Base-by-base conservation (phyloP, 2,329 filamentous ascomycete genomes). In the Penicillium sp. region DNA sequence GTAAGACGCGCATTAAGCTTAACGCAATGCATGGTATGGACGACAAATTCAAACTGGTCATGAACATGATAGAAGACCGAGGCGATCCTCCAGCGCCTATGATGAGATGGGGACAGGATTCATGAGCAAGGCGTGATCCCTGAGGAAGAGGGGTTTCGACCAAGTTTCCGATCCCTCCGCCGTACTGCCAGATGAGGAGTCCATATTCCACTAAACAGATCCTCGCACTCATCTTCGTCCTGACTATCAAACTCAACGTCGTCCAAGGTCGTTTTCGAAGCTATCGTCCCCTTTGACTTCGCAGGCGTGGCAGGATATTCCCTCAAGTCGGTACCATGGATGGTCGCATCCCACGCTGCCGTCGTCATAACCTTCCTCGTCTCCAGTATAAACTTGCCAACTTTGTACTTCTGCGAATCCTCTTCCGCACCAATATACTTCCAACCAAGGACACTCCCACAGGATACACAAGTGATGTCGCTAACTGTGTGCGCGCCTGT, bases 201-300 rank as follows among this genome's bases (percentile, higher is more conserved):
- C 87, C 87, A 89, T 21, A 87, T 79, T 0, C 87, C 87, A 17
- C 84, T 79, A 70, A 89, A 89, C 31, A 89, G 66, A 72, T 88
- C 86, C 73, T 89, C 87, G 63, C 87, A 89, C 74, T 89, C 87
- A 63, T 89, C 86, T 69, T 89, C 87, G 71, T 89, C 86, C 74
- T 88, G 84, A 61, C 83, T 86, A 69, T 89, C 86, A 69, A 89
- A 89, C 69, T 87, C 83, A 3, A 86, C 65, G n/a, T 79, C 76
- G 44, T 76, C 69, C 13, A 62, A 48, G 13, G 68, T 66, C 44
- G 63, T 41, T 45, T 66, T 64, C n/a, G 60, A 58, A 31, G 38
- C 56, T 41, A 11, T 53, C 23, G 11, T 53, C 26, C 60, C 61
- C 23, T 26, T 60, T 44, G 60, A 41, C 26, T 17, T 52, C 58